Evolutionary conservation across 176 grass and related monocot species (phyloP).

Genomic region (Guadua angustifolia): DNA sequence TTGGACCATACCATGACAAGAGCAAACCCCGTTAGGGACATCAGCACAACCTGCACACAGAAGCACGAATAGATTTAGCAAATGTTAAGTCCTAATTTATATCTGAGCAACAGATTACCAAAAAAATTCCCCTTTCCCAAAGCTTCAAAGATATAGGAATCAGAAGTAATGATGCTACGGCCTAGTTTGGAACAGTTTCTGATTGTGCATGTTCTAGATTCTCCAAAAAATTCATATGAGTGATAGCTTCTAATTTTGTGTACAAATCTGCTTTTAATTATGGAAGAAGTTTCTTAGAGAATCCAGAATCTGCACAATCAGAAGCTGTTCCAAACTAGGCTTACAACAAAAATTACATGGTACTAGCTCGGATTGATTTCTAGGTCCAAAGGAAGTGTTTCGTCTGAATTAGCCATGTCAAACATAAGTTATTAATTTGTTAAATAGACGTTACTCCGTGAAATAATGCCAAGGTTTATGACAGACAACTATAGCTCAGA

Average conservation of each 20-base stretch:
- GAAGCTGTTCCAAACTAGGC: too few relatives aligned
- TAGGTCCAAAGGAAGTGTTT: not conserved
- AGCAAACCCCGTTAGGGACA: constrained; percentile 93
- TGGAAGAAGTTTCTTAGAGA: too few relatives aligned
- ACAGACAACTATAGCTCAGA: not conserved
- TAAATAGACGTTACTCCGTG: not conserved
- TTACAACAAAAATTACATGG: not conserved
- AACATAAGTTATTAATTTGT: constrained; percentile 7
- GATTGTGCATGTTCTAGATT: too few relatives aligned
- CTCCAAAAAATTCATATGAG: too few relatives aligned
- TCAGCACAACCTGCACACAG: constrained; percentile 82
- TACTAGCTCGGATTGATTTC: constrained; percentile 14
- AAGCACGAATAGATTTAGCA: constrained; percentile 13
- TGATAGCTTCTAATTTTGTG: too few relatives aligned
- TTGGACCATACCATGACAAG: constrained; percentile 98
- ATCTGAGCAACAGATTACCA: not conserved
- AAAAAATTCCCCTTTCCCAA: not conserved
- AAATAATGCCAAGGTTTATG: not conserved
- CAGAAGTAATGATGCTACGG: not conserved
- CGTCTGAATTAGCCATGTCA: not conserved
- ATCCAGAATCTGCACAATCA: too few relatives aligned
- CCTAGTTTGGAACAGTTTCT: too few relatives aligned
- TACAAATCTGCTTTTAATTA: too few relatives aligned
- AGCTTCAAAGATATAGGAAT: not conserved
- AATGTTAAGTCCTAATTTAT: not conserved